A percentile compares a stretch with the other conserved stretches of the same genome.
Conservation (phyloP, 2,329 filamentous ascomycete genomes). For the Aaosphaeria arxii region DNA sequence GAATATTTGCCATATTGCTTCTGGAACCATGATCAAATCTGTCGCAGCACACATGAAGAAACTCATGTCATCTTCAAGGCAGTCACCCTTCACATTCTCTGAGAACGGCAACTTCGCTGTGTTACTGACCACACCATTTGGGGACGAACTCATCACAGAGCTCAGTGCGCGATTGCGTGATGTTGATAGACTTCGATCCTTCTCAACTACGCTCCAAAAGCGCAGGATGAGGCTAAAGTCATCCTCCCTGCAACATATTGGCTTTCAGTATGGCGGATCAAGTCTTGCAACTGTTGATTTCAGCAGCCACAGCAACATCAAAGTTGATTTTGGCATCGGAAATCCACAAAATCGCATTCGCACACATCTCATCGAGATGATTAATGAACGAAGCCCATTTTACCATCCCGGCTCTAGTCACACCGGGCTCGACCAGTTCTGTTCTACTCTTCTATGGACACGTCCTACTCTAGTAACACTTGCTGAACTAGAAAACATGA, state of each 20-base stretch:
- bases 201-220: constrained; percentile 62
- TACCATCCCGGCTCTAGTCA: constrained; percentile 51
- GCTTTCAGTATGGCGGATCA: constrained; percentile 64
- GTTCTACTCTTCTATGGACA: constrained; percentile 58
- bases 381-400: constrained; percentile 57
- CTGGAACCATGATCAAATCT: constrained; percentile 36
- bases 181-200: constrained; percentile 68
- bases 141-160: constrained; percentile 57
- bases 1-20: constrained; percentile 40
- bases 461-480: constrained; percentile 64
- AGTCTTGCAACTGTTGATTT: constrained; percentile 60
- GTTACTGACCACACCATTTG: constrained; percentile 57
- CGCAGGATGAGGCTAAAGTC: constrained; percentile 57
- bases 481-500: constrained; percentile 57
- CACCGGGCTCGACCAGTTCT: constrained; percentile 51
- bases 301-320: constrained; percentile 45
- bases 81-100: constrained; percentile 63
- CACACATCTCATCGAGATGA: constrained; percentile 56
- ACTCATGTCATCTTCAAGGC: constrained; percentile 45
- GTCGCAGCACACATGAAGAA: constrained; percentile 34
- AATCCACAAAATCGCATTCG: constrained; percentile 67
- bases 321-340: constrained; percentile 56
- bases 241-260: constrained; percentile 56
- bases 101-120: constrained; percentile 62
- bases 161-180: constrained; percentile 61